These are phyloP conservation scores for Brassica rapa DNA, from an alignment of 345 rosid genomes.

Conservation along the genomic window DNA sequence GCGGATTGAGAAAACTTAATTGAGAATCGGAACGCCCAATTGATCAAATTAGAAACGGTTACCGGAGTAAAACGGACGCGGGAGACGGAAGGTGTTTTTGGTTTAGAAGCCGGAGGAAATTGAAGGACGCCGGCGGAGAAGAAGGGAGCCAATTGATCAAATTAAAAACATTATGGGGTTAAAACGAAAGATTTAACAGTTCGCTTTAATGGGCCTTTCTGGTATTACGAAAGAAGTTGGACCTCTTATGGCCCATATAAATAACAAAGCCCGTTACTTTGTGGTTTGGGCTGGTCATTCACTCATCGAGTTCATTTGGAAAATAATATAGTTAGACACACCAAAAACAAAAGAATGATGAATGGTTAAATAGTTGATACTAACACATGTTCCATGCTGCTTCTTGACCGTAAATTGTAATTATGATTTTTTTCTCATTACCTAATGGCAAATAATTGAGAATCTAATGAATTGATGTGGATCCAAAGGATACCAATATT, in stretches of 20 bases:
- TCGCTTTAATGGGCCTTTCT: not conserved
- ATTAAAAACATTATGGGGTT: not conserved
- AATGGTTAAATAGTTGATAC: not conserved
- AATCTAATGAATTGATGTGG: not conserved
- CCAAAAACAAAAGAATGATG: no score
- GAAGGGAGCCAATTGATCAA: conserved; percentile 20
- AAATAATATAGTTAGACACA: no score
- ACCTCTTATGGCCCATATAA: not conserved
- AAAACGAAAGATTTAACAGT: not conserved
- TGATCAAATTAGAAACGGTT: not conserved
- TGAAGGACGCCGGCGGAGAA: conserved; percentile 37
- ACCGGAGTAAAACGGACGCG: not conserved
- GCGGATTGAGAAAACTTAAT: not conserved
- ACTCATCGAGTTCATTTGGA: no score
- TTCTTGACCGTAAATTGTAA: no score
- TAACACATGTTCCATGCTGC: no score
- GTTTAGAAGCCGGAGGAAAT: conserved; percentile 22
- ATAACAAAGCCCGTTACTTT: not conserved
- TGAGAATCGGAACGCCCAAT: not conserved
- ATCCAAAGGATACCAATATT: not conserved
- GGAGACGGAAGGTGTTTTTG: conserved; percentile 6
- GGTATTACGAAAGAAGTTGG: not conserved
- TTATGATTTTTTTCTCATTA: not conserved
- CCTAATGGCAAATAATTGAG: not conserved
- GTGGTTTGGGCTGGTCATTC: no score